Evolutionary conservation across 345 rosid species (phyloP), one percentile per base, ranked within the genome.

Genomic region (Nephelium lappaceum): DNA sequence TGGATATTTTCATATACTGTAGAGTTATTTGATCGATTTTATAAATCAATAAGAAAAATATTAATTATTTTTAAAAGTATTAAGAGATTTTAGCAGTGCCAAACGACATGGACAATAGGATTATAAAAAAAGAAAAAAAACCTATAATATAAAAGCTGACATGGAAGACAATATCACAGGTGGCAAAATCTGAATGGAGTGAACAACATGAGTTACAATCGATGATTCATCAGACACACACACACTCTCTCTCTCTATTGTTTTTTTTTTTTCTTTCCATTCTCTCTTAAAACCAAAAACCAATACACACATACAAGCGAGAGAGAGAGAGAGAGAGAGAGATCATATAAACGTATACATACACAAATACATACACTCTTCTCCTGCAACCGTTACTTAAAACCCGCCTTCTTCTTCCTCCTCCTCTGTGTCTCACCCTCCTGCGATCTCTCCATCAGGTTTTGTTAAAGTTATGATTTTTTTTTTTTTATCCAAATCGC

Each of bases 371-470:
- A 38, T 25, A 19, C 12, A 14, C 43, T 75, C 61, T 14, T 63
- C 36, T 10, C 36, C 71, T 5, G 49, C 72, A 67, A 51, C 64
- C 53, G 72, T 76, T 67, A 67, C 5, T 8, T 8, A 67, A 38
- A 67, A 45, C 55, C 64, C 64, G 76, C 55, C 27, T 23, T 49
- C 42, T 14, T 63, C 39, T 24, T 72, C 42, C 31, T 78, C 62
- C 6, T 36, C 58, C 25, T 5, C 45, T 43, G 5, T 9, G 64
- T 60, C 24, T n/a, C 6, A 19, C 19, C 68, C 53, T 8, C 31
- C 36, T 72, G 49, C 21, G 73, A 78, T 80, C 81, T 76, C 67
- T 23, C 66, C n/a, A 36, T 63, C 69, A 39, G 45, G 45, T 68
- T 43, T 45, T 45, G 8, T 11, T 45, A 45, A 45, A 31, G 36